Percentiles rank a stretch among this genome's conserved stretches.
phyloP scores from a whole-genome alignment of 2,329 filamentous ascomycete species.

The Paracoccidioides lutzii region DNA sequence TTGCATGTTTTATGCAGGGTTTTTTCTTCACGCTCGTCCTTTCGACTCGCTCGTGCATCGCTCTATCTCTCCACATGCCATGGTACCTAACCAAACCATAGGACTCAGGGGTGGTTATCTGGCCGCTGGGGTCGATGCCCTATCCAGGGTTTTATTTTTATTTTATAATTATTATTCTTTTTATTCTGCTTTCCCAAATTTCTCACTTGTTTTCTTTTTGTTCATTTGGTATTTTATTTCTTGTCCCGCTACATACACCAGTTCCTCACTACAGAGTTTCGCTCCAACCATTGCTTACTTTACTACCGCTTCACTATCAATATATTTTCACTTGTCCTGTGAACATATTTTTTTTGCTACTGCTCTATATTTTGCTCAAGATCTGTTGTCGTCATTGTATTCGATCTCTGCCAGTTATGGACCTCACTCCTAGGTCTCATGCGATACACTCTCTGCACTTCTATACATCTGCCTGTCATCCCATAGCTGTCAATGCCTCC shows the following conservation, averaged over 20 bases:
- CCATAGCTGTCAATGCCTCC: slow-evolving; percentile 8
- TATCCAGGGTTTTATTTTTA: background rate
- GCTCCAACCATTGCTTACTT: background rate
- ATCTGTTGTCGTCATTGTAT: slow-evolving; percentile 10
- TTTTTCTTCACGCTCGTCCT: background rate
- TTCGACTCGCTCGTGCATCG: background rate
- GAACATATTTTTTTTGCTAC: background rate
- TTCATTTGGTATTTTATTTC: slow-evolving; percentile 1
- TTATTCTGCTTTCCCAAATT: background rate
- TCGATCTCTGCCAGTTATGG: slow-evolving; percentile 12
- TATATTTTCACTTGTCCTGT: slow-evolving; percentile 1
- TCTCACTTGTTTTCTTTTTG: slow-evolving; percentile 5
- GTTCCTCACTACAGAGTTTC: background rate
- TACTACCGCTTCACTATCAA: background rate
- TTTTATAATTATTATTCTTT: background rate
- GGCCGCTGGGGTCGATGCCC: slow-evolving; percentile 7
- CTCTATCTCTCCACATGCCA: background rate
- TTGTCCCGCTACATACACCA: background rate
- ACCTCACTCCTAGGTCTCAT: slow-evolving; percentile 16
- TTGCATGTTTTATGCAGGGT: background rate
- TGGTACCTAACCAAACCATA: slow-evolving; percentile 2
- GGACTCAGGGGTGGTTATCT: slow-evolving; percentile 5
- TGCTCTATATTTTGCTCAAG: slow-evolving; percentile 11
- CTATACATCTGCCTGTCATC: slow-evolving; percentile 5
- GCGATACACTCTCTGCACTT: slow-evolving; percentile 11